Conservation (phyloP, 108 stramenopile species). For the Nitzschia inconspicua region DNA sequence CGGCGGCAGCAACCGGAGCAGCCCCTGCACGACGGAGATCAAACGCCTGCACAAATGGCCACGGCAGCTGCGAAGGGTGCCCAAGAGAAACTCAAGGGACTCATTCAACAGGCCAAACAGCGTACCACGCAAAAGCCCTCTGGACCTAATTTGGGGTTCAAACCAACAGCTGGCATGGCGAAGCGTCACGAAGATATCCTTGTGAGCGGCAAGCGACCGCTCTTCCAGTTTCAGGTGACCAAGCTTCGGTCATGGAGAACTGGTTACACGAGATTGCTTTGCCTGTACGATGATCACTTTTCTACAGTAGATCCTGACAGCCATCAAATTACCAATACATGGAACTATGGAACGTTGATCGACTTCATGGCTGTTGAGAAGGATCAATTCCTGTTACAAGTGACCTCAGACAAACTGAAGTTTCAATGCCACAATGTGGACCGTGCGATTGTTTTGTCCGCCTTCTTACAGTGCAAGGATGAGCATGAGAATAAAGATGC, state of each 20-base stretch:
- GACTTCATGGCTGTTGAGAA: conserved; percentile 43
- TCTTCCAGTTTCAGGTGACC: conserved; percentile 56
- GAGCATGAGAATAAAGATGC: conserved; percentile 3
- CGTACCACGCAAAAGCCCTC: conserved; percentile 8
- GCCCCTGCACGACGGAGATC: not conserved
- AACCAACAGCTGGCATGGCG: conserved; percentile 40
- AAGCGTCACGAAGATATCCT: conserved; percentile 37
- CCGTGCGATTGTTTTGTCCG: conserved; percentile 33
- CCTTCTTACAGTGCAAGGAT: conserved; percentile 33
- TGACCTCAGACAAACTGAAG: conserved; percentile 49
- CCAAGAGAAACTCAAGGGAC: conserved; percentile 20
- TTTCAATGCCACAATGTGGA: conserved; percentile 53
- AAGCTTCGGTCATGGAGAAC: conserved; percentile 60
- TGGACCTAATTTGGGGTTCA: conserved; percentile 46
- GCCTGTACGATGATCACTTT: conserved; percentile 45
- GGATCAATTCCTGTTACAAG: conserved; percentile 42
- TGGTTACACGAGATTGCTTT: conserved; percentile 52
- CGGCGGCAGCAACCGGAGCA: not conserved
- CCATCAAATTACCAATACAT: conserved; percentile 54
- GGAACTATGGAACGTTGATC: conserved; percentile 31
- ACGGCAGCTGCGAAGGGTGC: conserved; percentile 1
- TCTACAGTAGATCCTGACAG: conserved; percentile 52
- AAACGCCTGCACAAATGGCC: not conserved
- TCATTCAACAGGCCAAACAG: conserved; percentile 18
- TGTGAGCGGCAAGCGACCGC: conserved; percentile 26